Evolutionary conservation across 2,329 filamentous ascomycete genomes (phyloP).

Genomic region (Emmonsia crescens): DNA sequence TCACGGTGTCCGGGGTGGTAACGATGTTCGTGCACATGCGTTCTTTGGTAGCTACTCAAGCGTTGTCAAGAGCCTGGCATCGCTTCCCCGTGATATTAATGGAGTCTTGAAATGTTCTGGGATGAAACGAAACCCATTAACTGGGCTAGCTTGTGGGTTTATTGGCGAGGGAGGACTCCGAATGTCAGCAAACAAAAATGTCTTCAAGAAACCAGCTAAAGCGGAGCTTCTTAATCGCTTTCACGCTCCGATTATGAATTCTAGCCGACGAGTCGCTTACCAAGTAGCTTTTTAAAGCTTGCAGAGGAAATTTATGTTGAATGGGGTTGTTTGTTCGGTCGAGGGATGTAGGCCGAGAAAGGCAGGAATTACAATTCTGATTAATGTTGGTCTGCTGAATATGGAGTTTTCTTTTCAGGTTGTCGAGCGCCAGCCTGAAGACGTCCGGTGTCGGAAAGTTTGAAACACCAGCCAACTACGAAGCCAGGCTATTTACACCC

Average conservation of each 20-base stretch:
- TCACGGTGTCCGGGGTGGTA: constrained; percentile 38
- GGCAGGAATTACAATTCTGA: neutral
- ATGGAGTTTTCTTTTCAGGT: neutral
- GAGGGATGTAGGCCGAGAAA: neutral
- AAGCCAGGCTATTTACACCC: no score
- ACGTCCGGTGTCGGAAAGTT: neutral
- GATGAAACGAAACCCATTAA: constrained; percentile 28
- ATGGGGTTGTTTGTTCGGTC: neutral
- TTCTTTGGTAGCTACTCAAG: constrained; percentile 46
- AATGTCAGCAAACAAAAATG: neutral
- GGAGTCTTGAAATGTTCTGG: constrained; percentile 40
- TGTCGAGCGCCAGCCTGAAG: neutral
- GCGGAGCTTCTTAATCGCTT: neutral
- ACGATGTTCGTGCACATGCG: constrained; percentile 36
- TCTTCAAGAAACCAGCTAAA: no score
- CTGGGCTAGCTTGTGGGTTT: constrained; percentile 24
- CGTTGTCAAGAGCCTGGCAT: constrained; percentile 33
- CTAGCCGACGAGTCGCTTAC: neutral
- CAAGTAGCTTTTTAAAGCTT: neutral
- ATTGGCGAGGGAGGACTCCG: neutral
- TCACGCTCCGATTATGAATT: no score
- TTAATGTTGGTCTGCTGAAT: neutral
- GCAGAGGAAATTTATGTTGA: neutral
- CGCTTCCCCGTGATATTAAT: constrained; percentile 24
- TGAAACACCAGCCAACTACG: neutral